Evolutionary conservation across 2,329 filamentous ascomycete species (phyloP), one percentile per base, ranked within the genome.

Genomic region (Raffaelea deltoideospora): DNA sequence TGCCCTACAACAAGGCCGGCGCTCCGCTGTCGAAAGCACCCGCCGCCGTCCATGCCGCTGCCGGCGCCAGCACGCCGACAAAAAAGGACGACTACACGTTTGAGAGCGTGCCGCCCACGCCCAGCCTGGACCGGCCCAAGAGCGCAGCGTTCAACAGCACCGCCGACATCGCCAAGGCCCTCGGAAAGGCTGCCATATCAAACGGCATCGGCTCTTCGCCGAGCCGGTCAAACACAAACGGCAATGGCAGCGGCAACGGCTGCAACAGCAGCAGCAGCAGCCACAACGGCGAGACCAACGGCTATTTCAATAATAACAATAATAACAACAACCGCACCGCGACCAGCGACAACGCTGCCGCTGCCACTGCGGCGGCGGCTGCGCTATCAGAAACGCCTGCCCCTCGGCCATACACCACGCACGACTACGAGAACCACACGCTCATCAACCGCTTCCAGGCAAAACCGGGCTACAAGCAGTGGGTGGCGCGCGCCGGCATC

Each of bases 401-500:
- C 17, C 39, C 62, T 24, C 64, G 61, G 41, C 65, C 61, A 44
- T 73, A 68, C 52, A 72, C 71, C 7, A 76, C 69, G 26, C 75
- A 82, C 50, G 77, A 82, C 48, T 69, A 74, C 46, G 67, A 73
- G 49, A 75, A 74, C 51, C 63, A 65, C 34, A 58, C 62, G 14
- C 64, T 69, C 37, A 57, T 71, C 43, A 66, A 65, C 39, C 67
- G 66, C 49, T 67, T 79, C 54, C 73, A 85, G 54, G 77, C 84
- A 17, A 87, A 88, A 54, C 84, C 87, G 8, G 90, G 90, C 35
- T 98, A 98, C 59, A 90, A 90, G 64, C 85, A 94, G 62, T 98
- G 90, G 90, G 88, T 98, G 44, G 90, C 90, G 18, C 90, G 96
- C 61, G 87, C 90, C 30, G 90, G 90, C 41, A 96, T 87, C 22